phyloP scores from a whole-genome alignment of 2,329 filamentous ascomycete genomes.

The Daldinia sp. region DNA sequence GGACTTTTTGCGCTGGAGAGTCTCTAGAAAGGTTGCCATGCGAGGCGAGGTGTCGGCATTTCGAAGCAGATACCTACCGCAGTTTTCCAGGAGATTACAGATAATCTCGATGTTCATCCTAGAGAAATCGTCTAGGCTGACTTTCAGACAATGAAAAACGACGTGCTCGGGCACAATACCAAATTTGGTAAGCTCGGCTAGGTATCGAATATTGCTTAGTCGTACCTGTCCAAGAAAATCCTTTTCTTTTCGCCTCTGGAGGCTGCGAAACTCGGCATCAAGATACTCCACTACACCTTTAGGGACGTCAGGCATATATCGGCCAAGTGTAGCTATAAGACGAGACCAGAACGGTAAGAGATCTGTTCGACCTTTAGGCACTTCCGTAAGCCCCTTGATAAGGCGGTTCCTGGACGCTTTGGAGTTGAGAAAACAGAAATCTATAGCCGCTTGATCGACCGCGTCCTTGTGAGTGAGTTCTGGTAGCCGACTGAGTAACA shows the following conservation, averaged over 20 bases:
- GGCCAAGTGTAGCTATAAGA: constrained; percentile 88
- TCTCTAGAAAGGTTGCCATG: constrained; percentile 94
- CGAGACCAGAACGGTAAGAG: constrained; percentile 91
- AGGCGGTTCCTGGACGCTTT: constrained; percentile 96
- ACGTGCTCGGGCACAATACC: constrained; percentile 98
- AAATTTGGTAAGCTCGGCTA: constrained; percentile 97
- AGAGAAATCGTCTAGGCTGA: constrained; percentile 96
- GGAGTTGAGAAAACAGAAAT: constrained; percentile 98
- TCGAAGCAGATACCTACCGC: constrained; percentile 89
- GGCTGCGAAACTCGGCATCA: constrained; percentile 94
- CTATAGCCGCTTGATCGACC: constrained; percentile 90
- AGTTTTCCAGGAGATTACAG: constrained; percentile 94
- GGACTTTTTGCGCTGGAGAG: constrained; percentile 92
- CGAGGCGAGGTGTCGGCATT: constrained; percentile 92
- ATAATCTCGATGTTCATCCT: constrained; percentile 99
- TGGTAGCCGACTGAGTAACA: constrained; percentile 84
- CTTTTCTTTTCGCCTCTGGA: constrained; percentile 96
- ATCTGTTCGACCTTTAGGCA: constrained; percentile 93
- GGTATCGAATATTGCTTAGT: constrained; percentile 94
- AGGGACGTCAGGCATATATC: constrained; percentile 93
- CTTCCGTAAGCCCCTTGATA: constrained; percentile 90
- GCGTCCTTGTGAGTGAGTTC: constrained; percentile 91
- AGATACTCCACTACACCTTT: constrained; percentile 91
- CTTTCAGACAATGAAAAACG: constrained; percentile 97
- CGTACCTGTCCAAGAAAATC: constrained; percentile 95